Evolutionary conservation across 2,329 filamentous ascomycete species (phyloP).

Genomic region (Botrytis porri): DNA sequence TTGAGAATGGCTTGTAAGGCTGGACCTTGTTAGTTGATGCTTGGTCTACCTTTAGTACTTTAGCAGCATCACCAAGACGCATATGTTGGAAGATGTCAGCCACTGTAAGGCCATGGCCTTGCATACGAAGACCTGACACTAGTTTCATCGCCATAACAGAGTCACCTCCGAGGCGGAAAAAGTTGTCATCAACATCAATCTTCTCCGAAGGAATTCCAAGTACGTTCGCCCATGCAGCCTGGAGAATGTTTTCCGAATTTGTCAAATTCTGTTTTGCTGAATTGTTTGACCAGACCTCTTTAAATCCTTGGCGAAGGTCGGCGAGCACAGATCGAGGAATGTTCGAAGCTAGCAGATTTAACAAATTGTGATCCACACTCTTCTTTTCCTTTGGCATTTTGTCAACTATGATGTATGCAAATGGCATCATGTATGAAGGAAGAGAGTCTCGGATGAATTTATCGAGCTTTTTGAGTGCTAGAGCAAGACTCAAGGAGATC

Average conservation of each 20-base stretch:
- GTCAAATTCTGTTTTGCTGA: conserved; percentile 34
- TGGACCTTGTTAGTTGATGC: conserved; percentile 26
- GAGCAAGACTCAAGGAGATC: conserved; percentile 36
- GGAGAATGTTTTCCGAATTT: conserved; percentile 38
- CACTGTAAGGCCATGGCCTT: conserved; percentile 41
- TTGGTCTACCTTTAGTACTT: conserved; percentile 35
- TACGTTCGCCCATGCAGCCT: conserved; percentile 36
- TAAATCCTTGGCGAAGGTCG: conserved; percentile 32
- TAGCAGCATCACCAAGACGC: conserved; percentile 15
- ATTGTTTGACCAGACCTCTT: conserved; percentile 39
- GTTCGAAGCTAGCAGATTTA: conserved; percentile 6
- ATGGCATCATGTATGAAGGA: conserved; percentile 49
- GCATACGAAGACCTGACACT: conserved; percentile 40
- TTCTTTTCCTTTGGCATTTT: conserved; percentile 36
- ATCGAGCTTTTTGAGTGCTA: conserved; percentile 43
- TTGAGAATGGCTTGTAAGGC: conserved; percentile 40
- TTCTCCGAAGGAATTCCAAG: conserved; percentile 32
- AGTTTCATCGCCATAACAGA: conserved; percentile 44
- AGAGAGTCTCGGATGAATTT: conserved; percentile 44
- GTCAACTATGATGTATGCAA: conserved; percentile 43
- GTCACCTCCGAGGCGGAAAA: conserved; percentile 42
- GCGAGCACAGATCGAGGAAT: conserved; percentile 18
- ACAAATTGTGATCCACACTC: conserved; percentile 38
- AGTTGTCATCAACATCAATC: conserved; percentile 40
- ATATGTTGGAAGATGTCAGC: conserved; percentile 43